phyloP scores from a whole-genome alignment of 148 eudicot species.

The Rhododendron vialii region DNA sequence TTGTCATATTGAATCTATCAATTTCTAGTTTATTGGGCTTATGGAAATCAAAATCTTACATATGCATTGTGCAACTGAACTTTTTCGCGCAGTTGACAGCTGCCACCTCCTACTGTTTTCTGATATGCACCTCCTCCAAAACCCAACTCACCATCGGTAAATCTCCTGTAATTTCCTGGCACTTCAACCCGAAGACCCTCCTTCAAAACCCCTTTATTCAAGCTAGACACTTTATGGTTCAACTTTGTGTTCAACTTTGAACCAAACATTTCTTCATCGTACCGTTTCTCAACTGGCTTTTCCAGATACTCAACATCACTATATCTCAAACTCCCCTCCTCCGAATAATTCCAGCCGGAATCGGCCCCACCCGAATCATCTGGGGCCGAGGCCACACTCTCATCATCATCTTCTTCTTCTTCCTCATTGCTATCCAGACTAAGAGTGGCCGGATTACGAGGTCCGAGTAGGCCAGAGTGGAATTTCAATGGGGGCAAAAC shows the following conservation, averaged over 20 bases:
- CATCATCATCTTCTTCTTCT: constrained; percentile 38
- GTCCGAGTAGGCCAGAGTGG: constrained; percentile 56
- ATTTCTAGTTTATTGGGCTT: not conserved
- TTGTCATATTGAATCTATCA: not conserved
- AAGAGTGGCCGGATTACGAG: constrained; percentile 34
- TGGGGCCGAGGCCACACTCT: constrained; percentile 71
- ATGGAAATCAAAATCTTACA: constrained; percentile 33
- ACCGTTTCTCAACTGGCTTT: constrained; percentile 7
- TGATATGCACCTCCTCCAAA: constrained; percentile 22
- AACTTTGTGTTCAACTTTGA: constrained; percentile 6
- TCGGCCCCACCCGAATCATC: constrained; percentile 36
- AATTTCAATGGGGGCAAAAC: constrained; percentile 70
- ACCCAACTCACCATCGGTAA: constrained; percentile 25
- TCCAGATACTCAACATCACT: constrained; percentile 16
- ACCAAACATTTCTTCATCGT: constrained; percentile 24
- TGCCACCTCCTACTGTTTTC: constrained; percentile 31
- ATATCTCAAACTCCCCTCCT: constrained; percentile 37
- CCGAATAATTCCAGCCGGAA: constrained; percentile 38
- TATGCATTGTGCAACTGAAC: constrained; percentile 30
- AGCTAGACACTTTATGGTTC: constrained; percentile 21
- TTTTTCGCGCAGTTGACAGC: constrained; percentile 21
- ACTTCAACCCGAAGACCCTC: constrained; percentile 52
- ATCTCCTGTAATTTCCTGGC: constrained; percentile 34
- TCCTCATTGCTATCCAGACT: constrained; percentile 30
- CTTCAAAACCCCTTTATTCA: constrained; percentile 55